Base-by-base conservation (phyloP, 192 early-diverging fungal species). In the Coemansia furcata region DNA sequence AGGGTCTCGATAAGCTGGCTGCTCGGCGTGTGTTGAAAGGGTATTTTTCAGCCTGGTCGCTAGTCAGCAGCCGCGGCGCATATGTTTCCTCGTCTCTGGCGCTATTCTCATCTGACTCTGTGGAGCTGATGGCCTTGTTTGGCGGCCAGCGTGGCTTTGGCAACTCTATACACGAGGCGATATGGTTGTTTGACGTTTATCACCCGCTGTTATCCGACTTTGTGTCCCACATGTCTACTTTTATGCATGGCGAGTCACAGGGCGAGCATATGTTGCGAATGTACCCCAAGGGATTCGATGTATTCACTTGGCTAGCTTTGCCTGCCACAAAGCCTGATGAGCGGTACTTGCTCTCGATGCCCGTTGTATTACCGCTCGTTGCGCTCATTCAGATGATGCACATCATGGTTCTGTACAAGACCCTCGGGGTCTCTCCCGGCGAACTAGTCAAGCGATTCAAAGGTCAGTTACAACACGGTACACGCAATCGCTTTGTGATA, bases 351-450 rank as follows among this genome's bases (percentile, higher is more conserved):
- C 75, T 91, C 7, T 85, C 87, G 7, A 89, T 89, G 6, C 89
- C 92, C 14, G 84, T 95, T 9, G 89, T 86, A 62, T 73, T 95
- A 29, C 94, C 96, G 19, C 74, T 96, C 62, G 91, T 94, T 62
- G 94, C 94, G 33, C 76, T 98, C 19, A 91, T 90, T 10, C 96
- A 98, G 83, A 79, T 98, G 23, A 86, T 94, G 69, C 90, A 95
- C 35, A 80, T 93, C 42, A 88, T 89, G 63, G 88, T 86, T 63
- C 86, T 86, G 74, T 88, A 80, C 76, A 80, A 82, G 69, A 88
- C 90, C 17, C 85, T 89, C 11, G 85, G 64, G 17, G 69, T 89
- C 52, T 60, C 85, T 26, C 85, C 89, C 21, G 77, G 84, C 52
- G 68, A 77, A 29, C 59, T 82, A 5, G 58, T 42, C 1, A 65